Conservation (phyloP, 2,329 filamentous ascomycete genomes). For the Blastomyces percursus region DNA sequence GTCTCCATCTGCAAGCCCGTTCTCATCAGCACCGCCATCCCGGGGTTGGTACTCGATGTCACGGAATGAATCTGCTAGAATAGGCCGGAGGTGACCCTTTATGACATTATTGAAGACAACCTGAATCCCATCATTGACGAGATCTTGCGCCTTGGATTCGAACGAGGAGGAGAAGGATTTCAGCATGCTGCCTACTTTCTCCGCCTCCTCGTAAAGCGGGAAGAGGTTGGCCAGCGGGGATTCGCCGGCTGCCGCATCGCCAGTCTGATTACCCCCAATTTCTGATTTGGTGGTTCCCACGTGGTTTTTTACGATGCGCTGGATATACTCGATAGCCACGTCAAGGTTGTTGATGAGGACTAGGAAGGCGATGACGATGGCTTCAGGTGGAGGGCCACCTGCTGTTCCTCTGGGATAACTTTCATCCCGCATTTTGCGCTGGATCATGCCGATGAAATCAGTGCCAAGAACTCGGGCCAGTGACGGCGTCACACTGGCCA, state of each 20-base stretch:
- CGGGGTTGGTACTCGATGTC: constrained; percentile 74
- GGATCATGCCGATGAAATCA: constrained; percentile 94
- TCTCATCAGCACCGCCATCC: constrained; percentile 34
- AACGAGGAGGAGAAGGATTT: constrained; percentile 61
- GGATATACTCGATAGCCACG: constrained; percentile 79
- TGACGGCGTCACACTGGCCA: constrained; percentile 66
- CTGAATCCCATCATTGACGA: constrained; percentile 71
- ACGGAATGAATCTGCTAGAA: constrained; percentile 79
- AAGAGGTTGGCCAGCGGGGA: constrained; percentile 53
- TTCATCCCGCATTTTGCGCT: constrained; percentile 95
- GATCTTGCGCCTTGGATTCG: constrained; percentile 63
- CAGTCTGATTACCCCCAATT: constrained; percentile 29
- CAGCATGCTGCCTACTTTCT: constrained; percentile 57
- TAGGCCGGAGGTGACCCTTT: constrained; percentile 70
- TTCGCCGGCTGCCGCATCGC: constrained; percentile 17
- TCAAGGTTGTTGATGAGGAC: constrained; percentile 94
- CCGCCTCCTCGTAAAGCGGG: constrained; percentile 66
- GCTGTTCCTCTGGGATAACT: constrained; percentile 72
- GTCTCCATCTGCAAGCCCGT: constrained; percentile 15
- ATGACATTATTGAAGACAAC: constrained; percentile 83
- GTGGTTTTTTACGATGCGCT: constrained; percentile 66
- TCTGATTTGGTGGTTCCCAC: constrained; percentile 31
- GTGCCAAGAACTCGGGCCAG: constrained; percentile 69
- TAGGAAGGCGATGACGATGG: constrained; percentile 78
- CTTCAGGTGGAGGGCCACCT: constrained; percentile 74